These are phyloP conservation scores for Globisporangium acanthophoron DNA, from an alignment of 352 stramenopile genomes.

Conservation along the genomic window DNA sequence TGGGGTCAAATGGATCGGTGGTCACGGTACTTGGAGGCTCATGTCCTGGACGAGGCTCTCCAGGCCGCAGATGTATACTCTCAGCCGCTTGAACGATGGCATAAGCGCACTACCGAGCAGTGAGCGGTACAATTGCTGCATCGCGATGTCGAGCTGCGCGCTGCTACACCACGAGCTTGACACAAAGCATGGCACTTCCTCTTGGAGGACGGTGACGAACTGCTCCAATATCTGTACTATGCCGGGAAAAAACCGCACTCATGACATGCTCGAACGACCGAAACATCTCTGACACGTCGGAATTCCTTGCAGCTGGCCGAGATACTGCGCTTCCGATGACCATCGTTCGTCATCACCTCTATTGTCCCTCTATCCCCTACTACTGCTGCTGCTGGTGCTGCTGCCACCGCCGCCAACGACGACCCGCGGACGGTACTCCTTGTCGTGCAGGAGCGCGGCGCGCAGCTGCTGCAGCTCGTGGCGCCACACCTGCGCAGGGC, in stretches of 20 bases:
- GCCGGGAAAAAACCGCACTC: constrained; percentile 24
- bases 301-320: background rate
- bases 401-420: too few species aligned
- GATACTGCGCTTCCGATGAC: too few species aligned
- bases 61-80: constrained; percentile 24
- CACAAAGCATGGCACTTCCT: constrained; percentile 17
- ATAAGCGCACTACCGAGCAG: constrained; percentile 33
- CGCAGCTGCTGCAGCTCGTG: constrained; percentile 54
- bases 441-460: constrained; percentile 53
- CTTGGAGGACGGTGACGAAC: constrained; percentile 23
- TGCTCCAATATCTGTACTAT: constrained; percentile 27
- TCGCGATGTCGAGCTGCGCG: constrained; percentile 27
- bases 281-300: constrained; percentile 26
- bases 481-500: constrained; percentile 87
- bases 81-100: constrained; percentile 24
- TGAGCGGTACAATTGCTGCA: constrained; percentile 41
- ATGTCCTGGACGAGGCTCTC: constrained; percentile 26
- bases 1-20: too few species aligned
- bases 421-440: constrained; percentile 37
- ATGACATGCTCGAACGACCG: constrained; percentile 26
- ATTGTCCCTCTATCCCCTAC: constrained; percentile 14
- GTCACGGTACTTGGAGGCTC: background rate
- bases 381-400: background rate
- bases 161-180: constrained; percentile 28
- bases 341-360: background rate